Conservation (phyloP, 805 yeast species). For the Candida berthetii region DNA sequence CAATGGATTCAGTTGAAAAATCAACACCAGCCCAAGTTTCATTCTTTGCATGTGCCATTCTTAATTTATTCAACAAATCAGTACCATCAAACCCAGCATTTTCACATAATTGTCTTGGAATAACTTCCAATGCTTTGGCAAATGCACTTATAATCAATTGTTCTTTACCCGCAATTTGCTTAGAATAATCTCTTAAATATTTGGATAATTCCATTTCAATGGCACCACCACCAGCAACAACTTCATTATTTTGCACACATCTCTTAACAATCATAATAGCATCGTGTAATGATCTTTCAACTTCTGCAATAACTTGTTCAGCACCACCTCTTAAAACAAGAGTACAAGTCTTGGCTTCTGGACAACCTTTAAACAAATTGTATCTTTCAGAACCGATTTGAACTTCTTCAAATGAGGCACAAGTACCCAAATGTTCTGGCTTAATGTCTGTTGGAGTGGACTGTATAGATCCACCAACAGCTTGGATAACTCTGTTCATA, state of each 20-base stretch:
- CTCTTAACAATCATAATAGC: conserved; percentile 98
- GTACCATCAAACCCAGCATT: conserved; percentile 99
- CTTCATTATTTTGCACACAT: conserved; percentile 76
- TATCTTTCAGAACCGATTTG: conserved; percentile 96
- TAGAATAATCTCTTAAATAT: conserved; percentile 79
- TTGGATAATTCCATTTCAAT: conserved; percentile 95
- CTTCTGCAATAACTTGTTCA: conserved; percentile 96
- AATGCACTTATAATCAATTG: conserved; percentile 88
- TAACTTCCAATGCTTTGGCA: conserved; percentile 91
- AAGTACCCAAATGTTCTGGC: conserved; percentile 73
- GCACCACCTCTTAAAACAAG: conserved; percentile 95
- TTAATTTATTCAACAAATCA: conserved; percentile 82
- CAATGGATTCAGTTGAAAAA: conserved; percentile 75
- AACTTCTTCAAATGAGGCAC: conserved; percentile 81
- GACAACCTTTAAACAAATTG: conserved; percentile 89
- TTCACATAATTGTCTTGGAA: conserved; percentile 96
- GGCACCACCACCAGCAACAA: conserved; percentile 99
- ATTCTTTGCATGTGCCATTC: conserved; percentile 93
- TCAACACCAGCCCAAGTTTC: conserved; percentile 91
- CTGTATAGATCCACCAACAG: conserved; percentile 91
- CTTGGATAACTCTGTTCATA: conserved; percentile 85
- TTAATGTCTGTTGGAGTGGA: conserved; percentile 68
- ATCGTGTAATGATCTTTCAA: conserved; percentile 94
- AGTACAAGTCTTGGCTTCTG: conserved; percentile 90
- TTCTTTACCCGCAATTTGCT: conserved; percentile 90